Evolutionary conservation across 2,329 filamentous ascomycete genomes (phyloP), one percentile per base, ranked within the genome.

Genomic region (Incumbomyces delicatus): DNA sequence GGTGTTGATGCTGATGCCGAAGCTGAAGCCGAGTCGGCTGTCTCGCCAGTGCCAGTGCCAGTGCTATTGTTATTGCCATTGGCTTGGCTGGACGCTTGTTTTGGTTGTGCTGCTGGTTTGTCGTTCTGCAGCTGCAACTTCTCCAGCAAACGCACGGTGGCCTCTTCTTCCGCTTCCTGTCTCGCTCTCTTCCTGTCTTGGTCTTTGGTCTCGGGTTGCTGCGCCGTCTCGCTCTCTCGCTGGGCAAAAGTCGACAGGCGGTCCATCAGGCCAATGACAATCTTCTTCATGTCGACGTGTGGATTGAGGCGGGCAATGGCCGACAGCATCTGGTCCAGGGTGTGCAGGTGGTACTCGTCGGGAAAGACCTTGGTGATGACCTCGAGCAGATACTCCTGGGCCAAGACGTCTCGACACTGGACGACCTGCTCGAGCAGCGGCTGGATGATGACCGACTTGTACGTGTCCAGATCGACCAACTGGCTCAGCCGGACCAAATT

Each of bases 291-390:
- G 57, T 98, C 95, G 59, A 98, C 92, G 60, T 96, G 87, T 0
- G 90, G 92, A 60, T 98, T 95, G 32, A 98, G 74, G 48, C 90
- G 77, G 12, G 90, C 87, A 30, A 95, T 94, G 6, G 92, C 92
- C 7, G 85, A 92, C 30, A 98, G 79, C 63, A 98, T 87, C 62
- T 95, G 85, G 61, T 96, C 92, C 29, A 98, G 78, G 0, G 92
- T 98, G 63, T 98, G 89, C 17, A 98, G 78, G 66, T 98, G 94
- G 64, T 90, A 98, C 62, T 98, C 92, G 67, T 98, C 92, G 1
- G 92, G 92, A 71, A 98, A 98, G 44, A 96, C 92, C 66, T 98
- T 94, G 4, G 90, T 98, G 55, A 98, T 94, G 53, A 98, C 92
- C 75, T 98, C 92, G 41, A 98, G 73, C 11, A 98, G 77, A 68